phyloP scores from a whole-genome alignment of 495 filamentous ascomycete genomes.

The Podospora pseudopauciseta region DNA sequence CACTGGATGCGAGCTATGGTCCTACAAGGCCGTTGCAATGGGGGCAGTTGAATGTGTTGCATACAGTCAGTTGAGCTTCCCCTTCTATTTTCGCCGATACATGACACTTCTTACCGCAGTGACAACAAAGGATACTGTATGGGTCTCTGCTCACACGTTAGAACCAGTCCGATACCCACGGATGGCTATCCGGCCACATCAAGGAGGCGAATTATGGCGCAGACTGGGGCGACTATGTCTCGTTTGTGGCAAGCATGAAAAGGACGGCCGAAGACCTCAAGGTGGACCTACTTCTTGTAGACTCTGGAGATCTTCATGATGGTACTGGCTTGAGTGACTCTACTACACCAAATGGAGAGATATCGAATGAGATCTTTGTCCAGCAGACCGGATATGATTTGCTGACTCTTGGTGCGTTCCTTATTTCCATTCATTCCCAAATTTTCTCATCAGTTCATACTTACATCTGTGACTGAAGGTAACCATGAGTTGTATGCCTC shows the following conservation, averaged over 20 bases:
- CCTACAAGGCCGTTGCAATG: conserved; percentile 46
- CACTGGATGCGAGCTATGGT: conserved; percentile 37
- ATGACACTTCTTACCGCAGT: no score
- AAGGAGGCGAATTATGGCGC: conserved; percentile 74
- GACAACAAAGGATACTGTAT: no score
- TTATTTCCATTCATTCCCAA: conserved; percentile 34
- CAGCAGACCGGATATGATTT: conserved; percentile 49
- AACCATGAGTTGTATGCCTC: conserved; percentile 81
- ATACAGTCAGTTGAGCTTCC: conserved; percentile 47
- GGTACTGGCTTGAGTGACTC: conserved; percentile 77
- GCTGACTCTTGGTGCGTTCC: conserved; percentile 52
- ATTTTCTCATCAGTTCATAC: neutral
- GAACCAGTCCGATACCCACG: conserved; percentile 61
- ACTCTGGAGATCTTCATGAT: conserved; percentile 67
- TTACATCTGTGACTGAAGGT: conserved; percentile 40
- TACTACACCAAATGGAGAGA: conserved; percentile 69
- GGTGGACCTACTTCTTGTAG: conserved; percentile 71
- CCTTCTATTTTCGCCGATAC: no score
- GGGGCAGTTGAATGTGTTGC: conserved; percentile 83
- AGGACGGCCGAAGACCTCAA: conserved; percentile 61
- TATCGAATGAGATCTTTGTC: conserved; percentile 66
- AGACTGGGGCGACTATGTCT: conserved; percentile 87
- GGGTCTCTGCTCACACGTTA: neutral
- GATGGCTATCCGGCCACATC: conserved; percentile 80
- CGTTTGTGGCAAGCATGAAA: conserved; percentile 68